Base-by-base conservation (phyloP, 2,329 filamentous ascomycete genomes). In the Epichloe gansuensis region DNA sequence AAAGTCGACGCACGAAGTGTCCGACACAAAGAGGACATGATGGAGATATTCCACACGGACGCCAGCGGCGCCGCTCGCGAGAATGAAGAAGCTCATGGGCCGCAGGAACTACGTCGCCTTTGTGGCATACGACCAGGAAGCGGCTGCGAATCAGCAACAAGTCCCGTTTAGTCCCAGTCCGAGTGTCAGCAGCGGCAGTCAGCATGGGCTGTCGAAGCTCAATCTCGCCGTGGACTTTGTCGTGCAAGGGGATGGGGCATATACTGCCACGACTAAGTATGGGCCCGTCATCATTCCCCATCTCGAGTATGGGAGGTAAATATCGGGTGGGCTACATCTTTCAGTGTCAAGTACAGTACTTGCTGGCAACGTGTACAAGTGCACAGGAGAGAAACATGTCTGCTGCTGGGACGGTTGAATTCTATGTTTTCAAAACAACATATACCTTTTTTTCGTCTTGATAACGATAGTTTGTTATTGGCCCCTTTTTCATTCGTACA, bases 1-100 rank as follows among this genome's bases (percentile, higher is more conserved):
- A 53, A 80, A 81, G 58, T 83, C 86, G 1, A 85, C 77, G 2
- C 81, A 89, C 56, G 79, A 84, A 58, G 78, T 87, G 1, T 86
- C 84, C 2, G 93, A 98, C 67, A 98, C 93, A 46, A 97, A 70
- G 93, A 98, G 69, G 93, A 98, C 70, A 98, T 98, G 93, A 95
- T 98, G 87, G 93, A 98, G 73, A 94, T 98, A 59, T 98, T 98
- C 78, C 89, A 93, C 62, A 88, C 85, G 7, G 93, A 98, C 61
- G 89, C 93, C 15, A 88, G 85, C 51, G 91, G 93, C n/a, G 75
- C 81, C 38, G 75, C 83, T 0, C 78, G 91, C 46, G 91, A 96
- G 67, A 76, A 76, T 91, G 64, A 91, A 91, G 72, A 87, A 91
- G 63, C 78, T 98, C 50, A 98, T 98, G 90, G 89, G 86, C 1